A percentile compares a stretch with the other conserved stretches of the same genome.
phyloP scores from a whole-genome alignment of 2,329 filamentous ascomycete species.

The Penicillium sp. region DNA sequence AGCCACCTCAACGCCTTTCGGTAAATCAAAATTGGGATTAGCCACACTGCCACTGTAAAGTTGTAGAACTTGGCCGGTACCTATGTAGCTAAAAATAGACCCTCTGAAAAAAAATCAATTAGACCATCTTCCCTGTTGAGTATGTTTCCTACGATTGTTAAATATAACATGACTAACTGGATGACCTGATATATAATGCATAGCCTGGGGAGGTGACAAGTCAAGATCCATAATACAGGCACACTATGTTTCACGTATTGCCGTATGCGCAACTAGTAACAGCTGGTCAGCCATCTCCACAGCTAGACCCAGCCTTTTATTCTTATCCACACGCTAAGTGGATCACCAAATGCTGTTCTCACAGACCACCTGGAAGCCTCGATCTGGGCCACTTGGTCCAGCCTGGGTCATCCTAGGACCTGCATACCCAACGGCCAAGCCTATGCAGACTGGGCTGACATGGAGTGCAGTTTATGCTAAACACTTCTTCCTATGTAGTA shows the following conservation, averaged over 20 bases:
- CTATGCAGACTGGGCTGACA: background rate
- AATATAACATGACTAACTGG: too few species aligned
- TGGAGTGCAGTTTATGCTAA: background rate
- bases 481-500: background rate
- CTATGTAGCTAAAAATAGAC: background rate
- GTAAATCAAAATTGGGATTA: background rate
- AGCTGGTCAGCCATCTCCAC: constrained; percentile 17
- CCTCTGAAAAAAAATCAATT: background rate
- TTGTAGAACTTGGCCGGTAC: background rate
- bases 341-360: constrained; percentile 19
- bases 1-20: background rate
- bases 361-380: constrained; percentile 15
- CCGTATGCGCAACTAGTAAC: constrained; percentile 8
- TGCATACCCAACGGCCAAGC: constrained; percentile 3
- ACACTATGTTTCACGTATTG: background rate
- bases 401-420: constrained; percentile 1
- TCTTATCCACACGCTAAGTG: constrained; percentile 17
- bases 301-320: constrained; percentile 11
- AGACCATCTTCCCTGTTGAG: too few species aligned
- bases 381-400: constrained; percentile 10
- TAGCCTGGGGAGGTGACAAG: background rate
- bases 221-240: background rate
- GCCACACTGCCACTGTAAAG: background rate
- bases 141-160: too few species aligned
- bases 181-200: too few species aligned